A percentile compares a stretch with the other conserved stretches of the same genome.
Evolutionary conservation across 176 grass and related monocot genomes (phyloP).

Genomic region (Stipa capillata): DNA sequence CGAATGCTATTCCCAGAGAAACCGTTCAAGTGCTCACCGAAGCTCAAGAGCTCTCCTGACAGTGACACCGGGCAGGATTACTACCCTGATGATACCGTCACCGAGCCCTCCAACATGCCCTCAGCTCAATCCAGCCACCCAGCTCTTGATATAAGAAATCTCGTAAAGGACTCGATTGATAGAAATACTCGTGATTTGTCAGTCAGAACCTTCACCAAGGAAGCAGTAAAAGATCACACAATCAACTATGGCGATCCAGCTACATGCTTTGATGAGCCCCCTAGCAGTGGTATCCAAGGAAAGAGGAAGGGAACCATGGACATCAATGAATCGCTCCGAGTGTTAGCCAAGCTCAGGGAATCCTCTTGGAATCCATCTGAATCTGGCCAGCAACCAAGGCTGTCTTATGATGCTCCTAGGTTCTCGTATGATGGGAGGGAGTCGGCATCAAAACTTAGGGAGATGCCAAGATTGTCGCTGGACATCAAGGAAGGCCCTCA

Average conservation of each 20-base stretch:
- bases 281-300: slow-evolving; percentile 20
- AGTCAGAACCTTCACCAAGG: slow-evolving; percentile 39
- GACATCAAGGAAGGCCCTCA: slow-evolving; percentile 61
- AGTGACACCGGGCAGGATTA: slow-evolving; percentile 24
- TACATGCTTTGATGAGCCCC: slow-evolving; percentile 29
- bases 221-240: slow-evolving; percentile 36
- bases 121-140: slow-evolving; percentile 21
- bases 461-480: slow-evolving; percentile 61
- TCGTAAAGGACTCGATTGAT: slow-evolving; percentile 80
- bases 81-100: slow-evolving; percentile 18
- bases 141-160: slow-evolving; percentile 61
- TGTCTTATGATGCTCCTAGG: slow-evolving; percentile 52
- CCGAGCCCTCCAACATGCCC: not conserved
- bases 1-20: slow-evolving; percentile 59
- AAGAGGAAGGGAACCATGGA: slow-evolving; percentile 41
- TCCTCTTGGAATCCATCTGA: slow-evolving; percentile 48
- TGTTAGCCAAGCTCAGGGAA: slow-evolving; percentile 64
- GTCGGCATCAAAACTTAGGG: slow-evolving; percentile 32
- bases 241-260: slow-evolving; percentile 32
- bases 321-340: slow-evolving; percentile 51
- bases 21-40: slow-evolving; percentile 52
- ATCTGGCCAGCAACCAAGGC: slow-evolving; percentile 45
- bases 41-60: slow-evolving; percentile 53
- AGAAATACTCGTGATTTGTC: slow-evolving; percentile 59
- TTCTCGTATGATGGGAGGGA: slow-evolving; percentile 74